Conservation (phyloP, 176 grass and related monocot genomes). For the Cenchrus fungigraminus region DNA sequence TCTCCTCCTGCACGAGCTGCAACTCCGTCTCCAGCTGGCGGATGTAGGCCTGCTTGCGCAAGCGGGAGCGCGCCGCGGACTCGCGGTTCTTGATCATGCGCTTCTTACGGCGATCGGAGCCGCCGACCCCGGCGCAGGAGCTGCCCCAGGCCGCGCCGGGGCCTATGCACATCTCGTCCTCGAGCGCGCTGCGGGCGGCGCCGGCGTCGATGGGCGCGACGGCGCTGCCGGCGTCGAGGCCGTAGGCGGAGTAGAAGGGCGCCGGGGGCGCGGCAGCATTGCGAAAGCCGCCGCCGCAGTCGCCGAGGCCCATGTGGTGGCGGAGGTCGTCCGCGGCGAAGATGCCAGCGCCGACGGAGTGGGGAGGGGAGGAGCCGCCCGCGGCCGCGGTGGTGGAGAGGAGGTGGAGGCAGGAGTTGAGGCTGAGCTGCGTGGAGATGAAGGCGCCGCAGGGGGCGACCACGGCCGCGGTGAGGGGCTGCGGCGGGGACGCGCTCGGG, state of each 20-base stretch:
- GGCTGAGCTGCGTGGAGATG: slow-evolving; percentile 56
- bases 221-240: neutral
- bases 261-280: slow-evolving; percentile 43
- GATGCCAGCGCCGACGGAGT: neutral
- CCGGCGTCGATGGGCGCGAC: slow-evolving; percentile 20
- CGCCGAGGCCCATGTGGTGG: neutral
- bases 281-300: slow-evolving; percentile 18
- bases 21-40: slow-evolving; percentile 55
- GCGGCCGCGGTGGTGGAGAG: slow-evolving; percentile 13
- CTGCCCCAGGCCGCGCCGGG: neutral
- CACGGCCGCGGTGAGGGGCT: neutral
- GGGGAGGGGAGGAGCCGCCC: neutral
- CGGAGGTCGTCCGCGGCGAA: slow-evolving; percentile 4
- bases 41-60: slow-evolving; percentile 65
- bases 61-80: slow-evolving; percentile 72
- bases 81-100: slow-evolving; percentile 86
- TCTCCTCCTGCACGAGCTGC: slow-evolving; percentile 47
- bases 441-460: neutral
- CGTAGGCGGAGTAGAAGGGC: slow-evolving; percentile 19
- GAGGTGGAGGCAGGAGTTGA: slow-evolving; percentile 45
- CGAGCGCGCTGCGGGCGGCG: slow-evolving; percentile 10
- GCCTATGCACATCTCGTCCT: slow-evolving; percentile 33
- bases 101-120: slow-evolving; percentile 53
- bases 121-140: neutral
- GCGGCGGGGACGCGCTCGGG: slow-evolving; percentile 43